Percentiles rank a stretch among this genome's conserved stretches.
Conservation (phyloP, 2,329 filamentous ascomycete species). For the Lachnellula arida region DNA sequence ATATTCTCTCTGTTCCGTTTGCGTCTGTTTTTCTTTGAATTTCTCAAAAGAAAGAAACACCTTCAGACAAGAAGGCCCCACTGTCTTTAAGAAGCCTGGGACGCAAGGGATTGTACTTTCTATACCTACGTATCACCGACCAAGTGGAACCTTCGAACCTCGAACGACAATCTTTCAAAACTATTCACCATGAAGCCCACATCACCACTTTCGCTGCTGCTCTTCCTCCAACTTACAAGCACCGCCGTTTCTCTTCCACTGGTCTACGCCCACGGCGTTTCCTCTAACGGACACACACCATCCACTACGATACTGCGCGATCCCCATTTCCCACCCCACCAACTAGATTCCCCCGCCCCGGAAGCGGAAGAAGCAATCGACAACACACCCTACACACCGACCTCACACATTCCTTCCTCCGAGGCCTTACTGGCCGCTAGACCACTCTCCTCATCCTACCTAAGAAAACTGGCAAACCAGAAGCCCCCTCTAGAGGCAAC, state of each 20-base stretch:
- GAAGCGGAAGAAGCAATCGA: slow-evolving; percentile 16
- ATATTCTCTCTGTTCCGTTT: not conserved
- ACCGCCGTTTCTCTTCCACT: slow-evolving; percentile 15
- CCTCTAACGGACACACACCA: slow-evolving; percentile 12
- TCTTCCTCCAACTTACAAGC: slow-evolving; percentile 22
- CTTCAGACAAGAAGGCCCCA: not conserved
- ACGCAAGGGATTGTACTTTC: not conserved
- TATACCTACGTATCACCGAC: not conserved
- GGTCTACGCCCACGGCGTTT: slow-evolving; percentile 3
- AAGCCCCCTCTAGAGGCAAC: slow-evolving; percentile 1
- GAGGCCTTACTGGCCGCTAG: slow-evolving; percentile 19
- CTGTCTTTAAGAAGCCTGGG: not conserved
- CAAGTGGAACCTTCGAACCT: not conserved
- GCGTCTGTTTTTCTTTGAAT: not conserved
- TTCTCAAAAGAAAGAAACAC: not conserved
- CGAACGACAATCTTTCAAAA: not conserved
- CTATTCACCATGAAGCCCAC: slow-evolving; percentile 23
- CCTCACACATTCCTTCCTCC: slow-evolving; percentile 15
- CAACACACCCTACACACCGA: slow-evolving; percentile 24
- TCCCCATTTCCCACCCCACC: slow-evolving; percentile 26
- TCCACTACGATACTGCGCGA: slow-evolving; percentile 12
- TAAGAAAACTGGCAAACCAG: slow-evolving; percentile 18
- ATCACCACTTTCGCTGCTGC: slow-evolving; percentile 23
- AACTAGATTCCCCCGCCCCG: slow-evolving; percentile 11
- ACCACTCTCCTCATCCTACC: slow-evolving; percentile 22